A percentile compares a stretch with the other conserved stretches of the same genome.
Conservation (phyloP, 176 grass and related monocot genomes). For the Saccharum spontaneum region DNA sequence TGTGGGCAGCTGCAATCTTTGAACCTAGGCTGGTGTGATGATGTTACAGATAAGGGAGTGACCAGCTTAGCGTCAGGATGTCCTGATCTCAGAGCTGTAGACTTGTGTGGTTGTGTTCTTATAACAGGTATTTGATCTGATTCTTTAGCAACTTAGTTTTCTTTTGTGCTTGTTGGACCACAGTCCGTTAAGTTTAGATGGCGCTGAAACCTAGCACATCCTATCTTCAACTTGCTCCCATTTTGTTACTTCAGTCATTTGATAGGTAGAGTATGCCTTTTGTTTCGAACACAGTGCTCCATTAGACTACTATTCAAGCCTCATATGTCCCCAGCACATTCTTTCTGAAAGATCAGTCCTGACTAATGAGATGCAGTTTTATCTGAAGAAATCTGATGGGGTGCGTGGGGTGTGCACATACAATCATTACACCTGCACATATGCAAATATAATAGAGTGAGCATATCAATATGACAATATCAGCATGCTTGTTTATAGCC, state of each 20-base stretch:
- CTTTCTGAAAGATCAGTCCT: neutral
- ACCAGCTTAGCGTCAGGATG: constrained; percentile 74
- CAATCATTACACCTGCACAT: neutral
- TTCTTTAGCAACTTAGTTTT: neutral
- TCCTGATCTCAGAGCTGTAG: constrained; percentile 73
- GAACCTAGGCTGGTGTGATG: constrained; percentile 82
- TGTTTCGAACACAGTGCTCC: neutral
- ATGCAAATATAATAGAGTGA: neutral
- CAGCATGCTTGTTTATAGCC: neutral
- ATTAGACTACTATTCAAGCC: neutral
- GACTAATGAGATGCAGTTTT: neutral
- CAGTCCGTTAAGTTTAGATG: neutral
- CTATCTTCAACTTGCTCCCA: neutral
- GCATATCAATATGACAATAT: neutral
- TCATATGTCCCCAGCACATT: neutral
- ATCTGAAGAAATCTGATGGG: neutral
- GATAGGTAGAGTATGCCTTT: neutral
- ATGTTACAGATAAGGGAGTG: constrained; percentile 67
- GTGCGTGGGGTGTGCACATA: neutral
- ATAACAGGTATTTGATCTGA: constrained; percentile 62
- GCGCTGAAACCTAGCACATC: neutral
- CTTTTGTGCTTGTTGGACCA: neutral
- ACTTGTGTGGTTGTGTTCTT: constrained; percentile 83
- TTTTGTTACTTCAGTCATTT: neutral
- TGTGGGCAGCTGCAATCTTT: constrained; percentile 62